Conservation (phyloP, 371 early-diverging fungal species). For the Mucor irregularis region DNA sequence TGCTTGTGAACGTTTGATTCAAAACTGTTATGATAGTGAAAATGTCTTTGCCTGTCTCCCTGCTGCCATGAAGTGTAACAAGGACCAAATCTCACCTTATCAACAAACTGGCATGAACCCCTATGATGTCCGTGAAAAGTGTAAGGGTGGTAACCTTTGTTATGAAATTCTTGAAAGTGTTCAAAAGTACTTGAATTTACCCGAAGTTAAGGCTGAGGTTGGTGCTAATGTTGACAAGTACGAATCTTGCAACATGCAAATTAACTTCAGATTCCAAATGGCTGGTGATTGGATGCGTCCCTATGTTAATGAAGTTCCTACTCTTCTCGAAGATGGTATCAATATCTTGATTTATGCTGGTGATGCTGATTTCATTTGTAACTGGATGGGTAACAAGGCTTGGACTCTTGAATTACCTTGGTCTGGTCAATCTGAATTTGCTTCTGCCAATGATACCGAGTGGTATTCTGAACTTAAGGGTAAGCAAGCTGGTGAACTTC, state of each 20-base stretch:
- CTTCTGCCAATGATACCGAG: constrained; percentile 57
- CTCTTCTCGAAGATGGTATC: constrained; percentile 78
- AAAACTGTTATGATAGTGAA: constrained; percentile 81
- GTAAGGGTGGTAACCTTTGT: constrained; percentile 76
- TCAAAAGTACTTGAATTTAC: constrained; percentile 74
- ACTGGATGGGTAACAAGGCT: constrained; percentile 95
- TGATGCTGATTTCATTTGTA: constrained; percentile 84
- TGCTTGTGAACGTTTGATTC: constrained; percentile 78
- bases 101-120: constrained; percentile 72
- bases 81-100: constrained; percentile 60
- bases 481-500: constrained; percentile 75
- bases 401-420: constrained; percentile 85
- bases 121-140: constrained; percentile 82
- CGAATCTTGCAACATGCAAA: constrained; percentile 80
- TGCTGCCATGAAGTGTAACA: constrained; percentile 88
- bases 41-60: constrained; percentile 80
- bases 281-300: constrained; percentile 91
- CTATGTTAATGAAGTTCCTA: constrained; percentile 72
- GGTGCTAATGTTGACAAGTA: constrained; percentile 69
- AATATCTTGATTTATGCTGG: constrained; percentile 89
- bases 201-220: constrained; percentile 78
- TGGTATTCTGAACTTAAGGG: constrained; percentile 53
- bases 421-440: constrained; percentile 72
- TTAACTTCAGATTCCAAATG: constrained; percentile 79
- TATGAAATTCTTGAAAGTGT: constrained; percentile 81